Conservation (phyloP, 2,329 filamentous ascomycete genomes). For the Aspergillus hortae region DNA sequence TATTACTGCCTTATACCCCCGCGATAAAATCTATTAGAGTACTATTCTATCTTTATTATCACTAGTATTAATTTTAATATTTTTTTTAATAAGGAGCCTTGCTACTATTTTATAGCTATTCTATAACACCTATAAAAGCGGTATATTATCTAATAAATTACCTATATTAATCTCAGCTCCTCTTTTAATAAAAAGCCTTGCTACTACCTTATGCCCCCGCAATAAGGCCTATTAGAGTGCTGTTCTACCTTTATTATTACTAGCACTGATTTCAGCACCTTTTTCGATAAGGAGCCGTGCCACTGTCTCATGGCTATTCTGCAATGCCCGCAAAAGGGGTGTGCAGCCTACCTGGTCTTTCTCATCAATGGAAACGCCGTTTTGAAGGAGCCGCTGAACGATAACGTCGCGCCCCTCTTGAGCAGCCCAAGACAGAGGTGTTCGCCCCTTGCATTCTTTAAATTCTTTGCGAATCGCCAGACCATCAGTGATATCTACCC, state of each 20-base stretch:
- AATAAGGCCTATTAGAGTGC: too few species aligned
- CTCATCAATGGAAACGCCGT: neutral
- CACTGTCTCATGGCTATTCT: neutral
- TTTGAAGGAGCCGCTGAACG: neutral
- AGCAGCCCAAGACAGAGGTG: neutral
- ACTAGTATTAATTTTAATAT: too few species aligned
- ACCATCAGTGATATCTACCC: neutral
- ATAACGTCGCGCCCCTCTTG: neutral
- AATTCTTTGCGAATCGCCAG: neutral
- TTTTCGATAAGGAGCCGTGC: neutral
- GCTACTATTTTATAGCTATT: too few species aligned
- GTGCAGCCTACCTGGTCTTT: neutral
- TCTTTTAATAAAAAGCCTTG: too few species aligned
- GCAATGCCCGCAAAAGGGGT: neutral
- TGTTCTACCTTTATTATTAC: neutral
- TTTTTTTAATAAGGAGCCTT: too few species aligned
- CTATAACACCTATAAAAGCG: too few species aligned
- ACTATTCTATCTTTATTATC: too few species aligned
- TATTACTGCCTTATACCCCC: too few species aligned
- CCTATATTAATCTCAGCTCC: too few species aligned
- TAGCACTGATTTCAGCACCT: neutral
- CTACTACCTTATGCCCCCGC: neutral
- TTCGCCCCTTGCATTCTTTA: neutral
- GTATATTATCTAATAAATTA: too few species aligned
- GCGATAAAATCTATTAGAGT: too few species aligned